phyloP scores from a whole-genome alignment of 2,329 filamentous ascomycete species.

The Stagonosporopsis tanaceti region DNA sequence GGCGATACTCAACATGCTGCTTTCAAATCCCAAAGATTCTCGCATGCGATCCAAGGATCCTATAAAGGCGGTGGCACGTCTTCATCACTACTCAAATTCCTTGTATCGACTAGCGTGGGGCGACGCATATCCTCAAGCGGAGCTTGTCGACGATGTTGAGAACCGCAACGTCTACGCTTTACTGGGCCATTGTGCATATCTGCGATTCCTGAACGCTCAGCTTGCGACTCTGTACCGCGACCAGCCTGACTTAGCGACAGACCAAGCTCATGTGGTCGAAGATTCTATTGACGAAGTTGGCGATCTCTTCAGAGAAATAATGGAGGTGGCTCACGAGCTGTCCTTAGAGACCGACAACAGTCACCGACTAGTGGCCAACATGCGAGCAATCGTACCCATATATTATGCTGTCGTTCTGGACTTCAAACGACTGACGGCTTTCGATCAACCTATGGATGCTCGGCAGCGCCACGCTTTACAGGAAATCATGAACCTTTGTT shows the following conservation, averaged over 20 bases:
- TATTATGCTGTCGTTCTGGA: slow-evolving; percentile 49
- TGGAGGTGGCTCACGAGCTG: slow-evolving; percentile 24
- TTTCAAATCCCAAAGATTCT: slow-evolving; percentile 11
- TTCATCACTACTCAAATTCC: slow-evolving; percentile 47
- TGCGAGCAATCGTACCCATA: slow-evolving; percentile 47
- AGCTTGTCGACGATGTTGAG: slow-evolving; percentile 49
- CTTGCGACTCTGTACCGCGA: slow-evolving; percentile 29
- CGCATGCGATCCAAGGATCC: slow-evolving; percentile 11
- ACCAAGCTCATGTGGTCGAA: slow-evolving; percentile 21
- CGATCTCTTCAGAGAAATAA: slow-evolving; percentile 23
- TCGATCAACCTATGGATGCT: slow-evolving; percentile 15
- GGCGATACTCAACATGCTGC: slow-evolving; percentile 29
- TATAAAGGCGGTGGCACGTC: slow-evolving; percentile 30
- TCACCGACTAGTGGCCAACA: slow-evolving; percentile 46
- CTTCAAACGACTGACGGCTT: slow-evolving; percentile 31
- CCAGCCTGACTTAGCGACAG: slow-evolving; percentile 13
- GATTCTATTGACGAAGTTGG: slow-evolving; percentile 27
- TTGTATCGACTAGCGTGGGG: slow-evolving; percentile 48
- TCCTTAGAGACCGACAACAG: slow-evolving; percentile 26
- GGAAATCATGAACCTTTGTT: slow-evolving; percentile 45
- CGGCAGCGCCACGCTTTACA: slow-evolving; percentile 19
- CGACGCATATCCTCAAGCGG: slow-evolving; percentile 44
- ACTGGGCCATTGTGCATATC: slow-evolving; percentile 40
- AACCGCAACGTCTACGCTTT: slow-evolving; percentile 47
- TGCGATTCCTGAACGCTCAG: slow-evolving; percentile 45